phyloP scores from a whole-genome alignment of 2,329 filamentous ascomycete species.

The Xylariaceae sp. region DNA sequence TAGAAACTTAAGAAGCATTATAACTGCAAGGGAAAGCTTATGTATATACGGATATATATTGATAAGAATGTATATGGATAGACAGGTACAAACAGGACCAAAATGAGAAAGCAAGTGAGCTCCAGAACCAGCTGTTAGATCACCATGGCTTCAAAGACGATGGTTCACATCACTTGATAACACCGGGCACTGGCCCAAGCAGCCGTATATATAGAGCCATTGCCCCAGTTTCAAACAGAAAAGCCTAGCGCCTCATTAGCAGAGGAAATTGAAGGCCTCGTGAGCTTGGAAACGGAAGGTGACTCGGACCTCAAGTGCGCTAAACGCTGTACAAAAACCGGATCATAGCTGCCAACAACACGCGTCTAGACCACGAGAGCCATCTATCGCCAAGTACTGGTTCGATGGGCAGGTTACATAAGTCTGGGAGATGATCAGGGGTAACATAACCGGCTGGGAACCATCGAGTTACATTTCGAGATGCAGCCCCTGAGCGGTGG shows the following conservation, averaged over 20 bases:
- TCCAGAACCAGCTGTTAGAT: slow-evolving; percentile 25
- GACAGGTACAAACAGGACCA: slow-evolving; percentile 11
- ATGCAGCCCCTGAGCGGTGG: slow-evolving; percentile 18
- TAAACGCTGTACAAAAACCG: slow-evolving; percentile 22
- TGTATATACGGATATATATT: slow-evolving; percentile 7
- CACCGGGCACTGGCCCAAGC: slow-evolving; percentile 2
- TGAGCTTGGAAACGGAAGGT: slow-evolving; percentile 28
- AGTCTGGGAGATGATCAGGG: slow-evolving; percentile 3
- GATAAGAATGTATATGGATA: slow-evolving; percentile 25
- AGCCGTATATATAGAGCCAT: slow-evolving; percentile 15
- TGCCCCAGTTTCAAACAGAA: slow-evolving; percentile 10
- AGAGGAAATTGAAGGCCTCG: slow-evolving; percentile 29
- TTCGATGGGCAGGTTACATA: background rate
- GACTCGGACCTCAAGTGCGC: slow-evolving; percentile 23
- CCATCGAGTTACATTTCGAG: slow-evolving; percentile 23
- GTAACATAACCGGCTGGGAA: slow-evolving; percentile 21
- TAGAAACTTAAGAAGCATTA: slow-evolving; percentile 31
- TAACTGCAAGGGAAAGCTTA: background rate
- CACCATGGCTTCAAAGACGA: slow-evolving; percentile 19
- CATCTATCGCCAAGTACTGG: background rate
- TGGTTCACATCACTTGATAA: slow-evolving; percentile 26
- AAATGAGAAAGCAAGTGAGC: slow-evolving; percentile 26
- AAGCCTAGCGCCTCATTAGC: slow-evolving; percentile 12
- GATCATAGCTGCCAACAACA: slow-evolving; percentile 15
- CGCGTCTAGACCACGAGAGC: slow-evolving; percentile 27